phyloP scores from a whole-genome alignment of 495 filamentous ascomycete genomes.

The Hypoxylon subgilvum region DNA sequence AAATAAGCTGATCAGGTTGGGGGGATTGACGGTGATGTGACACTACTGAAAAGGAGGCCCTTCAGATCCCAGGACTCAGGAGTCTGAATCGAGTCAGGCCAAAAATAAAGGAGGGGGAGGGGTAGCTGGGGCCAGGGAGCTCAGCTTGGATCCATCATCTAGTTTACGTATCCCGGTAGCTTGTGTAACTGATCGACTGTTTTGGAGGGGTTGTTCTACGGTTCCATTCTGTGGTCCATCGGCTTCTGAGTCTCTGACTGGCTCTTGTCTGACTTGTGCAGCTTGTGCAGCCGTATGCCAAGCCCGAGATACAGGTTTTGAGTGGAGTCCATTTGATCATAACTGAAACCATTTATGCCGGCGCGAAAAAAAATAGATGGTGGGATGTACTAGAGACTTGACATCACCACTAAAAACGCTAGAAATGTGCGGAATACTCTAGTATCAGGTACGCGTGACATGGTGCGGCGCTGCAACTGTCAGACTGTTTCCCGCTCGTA shows the following conservation, averaged over 20 bases:
- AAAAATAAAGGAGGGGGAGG: constrained; percentile 40
- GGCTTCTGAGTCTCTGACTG: too few relatives aligned
- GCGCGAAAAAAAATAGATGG: not conserved
- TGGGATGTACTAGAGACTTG: not conserved
- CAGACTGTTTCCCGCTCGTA: too few relatives aligned
- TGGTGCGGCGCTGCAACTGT: too few relatives aligned
- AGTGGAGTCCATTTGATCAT: constrained; percentile 33
- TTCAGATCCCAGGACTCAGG: constrained; percentile 9
- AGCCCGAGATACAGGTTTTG: constrained; percentile 26
- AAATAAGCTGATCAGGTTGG: constrained; percentile 11
- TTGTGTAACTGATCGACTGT: constrained; percentile 29
- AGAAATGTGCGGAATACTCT: not conserved
- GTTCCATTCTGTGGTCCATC: constrained; percentile 9
- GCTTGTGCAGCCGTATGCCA: constrained; percentile 27
- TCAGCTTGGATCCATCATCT: constrained; percentile 13
- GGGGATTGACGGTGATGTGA: constrained; percentile 35
- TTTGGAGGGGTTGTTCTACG: constrained; percentile 24
- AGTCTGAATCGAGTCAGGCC: too few relatives aligned
- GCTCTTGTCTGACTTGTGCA: constrained; percentile 25
- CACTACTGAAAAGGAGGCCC: constrained; percentile 24
- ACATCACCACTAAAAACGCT: not conserved
- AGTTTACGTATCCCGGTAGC: constrained; percentile 18
- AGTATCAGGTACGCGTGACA: not conserved
- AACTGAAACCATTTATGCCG: constrained; percentile 35
- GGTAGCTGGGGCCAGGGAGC: constrained; percentile 26